A percentile compares a stretch with the other conserved stretches of the same genome.
Evolutionary conservation across 768 basidiomycete genomes (phyloP).

Genomic region (Suillus bovinus): DNA sequence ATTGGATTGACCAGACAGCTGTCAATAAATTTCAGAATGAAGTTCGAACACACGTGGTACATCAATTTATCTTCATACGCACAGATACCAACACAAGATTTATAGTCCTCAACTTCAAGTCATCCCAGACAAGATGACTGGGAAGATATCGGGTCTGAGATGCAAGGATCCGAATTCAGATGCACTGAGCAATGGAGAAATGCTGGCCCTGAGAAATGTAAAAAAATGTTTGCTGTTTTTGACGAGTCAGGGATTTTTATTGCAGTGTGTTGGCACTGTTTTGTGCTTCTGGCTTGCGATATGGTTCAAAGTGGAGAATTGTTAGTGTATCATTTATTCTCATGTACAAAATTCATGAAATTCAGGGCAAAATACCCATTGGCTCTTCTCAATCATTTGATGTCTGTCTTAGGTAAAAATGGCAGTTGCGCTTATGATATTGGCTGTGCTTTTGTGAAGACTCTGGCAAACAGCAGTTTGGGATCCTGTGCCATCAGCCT

Average conservation of each 20-base stretch:
- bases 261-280: background rate
- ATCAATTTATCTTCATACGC: too few relatives aligned
- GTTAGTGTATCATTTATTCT: background rate
- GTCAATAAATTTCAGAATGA: slow-evolving; percentile 4
- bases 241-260: background rate
- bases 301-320: background rate
- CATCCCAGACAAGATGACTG: background rate
- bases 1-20: background rate
- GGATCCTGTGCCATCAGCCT: too few relatives aligned
- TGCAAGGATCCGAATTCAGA: background rate
- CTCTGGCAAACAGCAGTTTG: too few relatives aligned
- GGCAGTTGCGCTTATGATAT: too few relatives aligned
- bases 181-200: background rate
- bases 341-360: too few relatives aligned
- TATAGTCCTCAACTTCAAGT: background rate
- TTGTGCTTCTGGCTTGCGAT: background rate
- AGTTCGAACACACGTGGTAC: background rate
- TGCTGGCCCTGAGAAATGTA: background rate
- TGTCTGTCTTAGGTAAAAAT: too few relatives aligned
- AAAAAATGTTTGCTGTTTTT: slow-evolving; percentile 7
- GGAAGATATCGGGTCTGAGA: background rate
- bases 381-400: too few relatives aligned
- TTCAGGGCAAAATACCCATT: too few relatives aligned
- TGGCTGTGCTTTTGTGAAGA: too few relatives aligned
- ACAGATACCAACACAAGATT: too few relatives aligned